Evolutionary conservation across 164 flowering plant genomes (phyloP).

Genomic region (Vitis rupestris): DNA sequence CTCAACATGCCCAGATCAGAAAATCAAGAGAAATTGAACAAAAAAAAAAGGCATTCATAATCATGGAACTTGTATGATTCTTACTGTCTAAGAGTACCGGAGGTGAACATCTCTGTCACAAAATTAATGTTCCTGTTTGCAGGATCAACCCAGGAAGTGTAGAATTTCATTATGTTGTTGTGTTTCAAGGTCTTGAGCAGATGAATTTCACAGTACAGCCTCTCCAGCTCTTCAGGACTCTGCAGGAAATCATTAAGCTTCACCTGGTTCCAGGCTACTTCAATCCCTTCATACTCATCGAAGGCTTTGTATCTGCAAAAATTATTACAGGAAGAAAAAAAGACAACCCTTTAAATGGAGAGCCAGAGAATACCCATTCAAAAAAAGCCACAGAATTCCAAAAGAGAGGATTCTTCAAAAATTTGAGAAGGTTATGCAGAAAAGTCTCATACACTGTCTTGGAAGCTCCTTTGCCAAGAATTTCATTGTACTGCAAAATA

Average conservation of each 20-base stretch:
- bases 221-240: slow-evolving; percentile 84
- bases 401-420: neutral
- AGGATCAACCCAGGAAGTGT: slow-evolving; percentile 92
- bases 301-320: slow-evolving; percentile 80
- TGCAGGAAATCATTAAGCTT: slow-evolving; percentile 79
- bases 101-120: slow-evolving; percentile 96
- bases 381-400: slow-evolving; percentile 2
- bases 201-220: slow-evolving; percentile 90
- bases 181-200: slow-evolving; percentile 91
- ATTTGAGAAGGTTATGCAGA: neutral
- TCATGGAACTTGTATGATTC: slow-evolving; percentile 8
- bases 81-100: slow-evolving; percentile 97
- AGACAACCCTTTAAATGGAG: neutral
- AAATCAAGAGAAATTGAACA: neutral
- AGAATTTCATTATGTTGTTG: slow-evolving; percentile 90
- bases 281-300: slow-evolving; percentile 97
- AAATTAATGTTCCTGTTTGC: slow-evolving; percentile 85
- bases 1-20: slow-evolving; percentile 5
- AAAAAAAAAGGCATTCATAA: neutral
- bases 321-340: slow-evolving; percentile 3
- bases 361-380: slow-evolving; percentile 4
- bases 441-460: slow-evolving; percentile 79
- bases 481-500: slow-evolving; percentile 71
- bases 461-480: slow-evolving; percentile 96
- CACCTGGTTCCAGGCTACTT: slow-evolving; percentile 99